Evolutionary conservation across 2,329 filamentous ascomycete genomes (phyloP).

Genomic region (Xylariales sp.): DNA sequence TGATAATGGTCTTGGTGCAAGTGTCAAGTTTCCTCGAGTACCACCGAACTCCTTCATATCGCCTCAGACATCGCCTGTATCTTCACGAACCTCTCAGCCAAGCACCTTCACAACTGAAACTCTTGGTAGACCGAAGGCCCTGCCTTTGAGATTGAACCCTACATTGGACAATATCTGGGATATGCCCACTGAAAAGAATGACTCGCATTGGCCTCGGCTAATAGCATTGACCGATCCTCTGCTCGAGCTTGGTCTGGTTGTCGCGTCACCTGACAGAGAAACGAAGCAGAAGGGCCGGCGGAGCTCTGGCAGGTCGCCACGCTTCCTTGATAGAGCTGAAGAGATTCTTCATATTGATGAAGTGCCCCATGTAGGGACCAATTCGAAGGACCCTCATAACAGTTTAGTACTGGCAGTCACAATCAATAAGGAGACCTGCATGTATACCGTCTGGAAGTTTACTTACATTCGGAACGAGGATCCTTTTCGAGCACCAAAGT

Average conservation of each 20-base stretch:
- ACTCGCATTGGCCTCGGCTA: slow-evolving; percentile 65
- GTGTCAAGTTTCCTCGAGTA: slow-evolving; percentile 54
- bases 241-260: slow-evolving; percentile 78
- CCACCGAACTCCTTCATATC: slow-evolving; percentile 82
- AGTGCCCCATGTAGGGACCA: slow-evolving; percentile 49
- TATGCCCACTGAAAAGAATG: slow-evolving; percentile 43
- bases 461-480: slow-evolving; percentile 69
- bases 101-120: slow-evolving; percentile 54
- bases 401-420: slow-evolving; percentile 73
- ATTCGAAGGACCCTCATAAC: slow-evolving; percentile 29
- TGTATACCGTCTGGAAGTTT: slow-evolving; percentile 82
- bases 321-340: slow-evolving; percentile 69
- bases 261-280: slow-evolving; percentile 49
- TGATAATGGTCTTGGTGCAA: slow-evolving; percentile 45
- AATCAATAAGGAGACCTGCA: slow-evolving; percentile 68
- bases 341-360: slow-evolving; percentile 80
- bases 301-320: slow-evolving; percentile 35
- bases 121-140: slow-evolving; percentile 49
- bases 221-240: slow-evolving; percentile 84
- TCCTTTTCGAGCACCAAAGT: slow-evolving; percentile 42
- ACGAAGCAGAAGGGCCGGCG: slow-evolving; percentile 32
- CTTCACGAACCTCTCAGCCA: slow-evolving; percentile 42
- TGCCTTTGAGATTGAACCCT: slow-evolving; percentile 46
- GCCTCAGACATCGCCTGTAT: slow-evolving; percentile 55
- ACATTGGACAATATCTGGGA: slow-evolving; percentile 58